Evolutionary conservation across 805 yeast species (phyloP).

Genomic region (Metschnikowia bowlesiae): DNA sequence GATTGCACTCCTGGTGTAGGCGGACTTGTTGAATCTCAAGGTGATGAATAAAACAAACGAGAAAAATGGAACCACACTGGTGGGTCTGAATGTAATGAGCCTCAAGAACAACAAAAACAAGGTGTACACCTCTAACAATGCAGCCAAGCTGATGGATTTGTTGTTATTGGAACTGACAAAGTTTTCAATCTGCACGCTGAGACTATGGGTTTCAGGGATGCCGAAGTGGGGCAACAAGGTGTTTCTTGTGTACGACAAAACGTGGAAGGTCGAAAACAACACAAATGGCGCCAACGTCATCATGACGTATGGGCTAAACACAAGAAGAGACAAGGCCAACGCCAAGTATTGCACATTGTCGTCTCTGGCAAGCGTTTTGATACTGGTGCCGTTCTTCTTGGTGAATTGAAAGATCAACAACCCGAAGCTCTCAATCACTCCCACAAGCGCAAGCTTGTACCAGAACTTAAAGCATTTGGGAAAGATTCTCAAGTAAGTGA

Average conservation of each 20-base stretch:
- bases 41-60: slow-evolving; percentile 63
- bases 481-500: slow-evolving; percentile 32
- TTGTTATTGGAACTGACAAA: slow-evolving; percentile 34
- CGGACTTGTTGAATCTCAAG: slow-evolving; percentile 70
- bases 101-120: slow-evolving; percentile 44
- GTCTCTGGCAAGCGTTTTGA: slow-evolving; percentile 31
- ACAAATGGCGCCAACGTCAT: slow-evolving; percentile 69
- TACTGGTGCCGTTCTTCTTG: slow-evolving; percentile 26
- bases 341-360: slow-evolving; percentile 72
- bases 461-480: slow-evolving; percentile 27
- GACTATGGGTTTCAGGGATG: slow-evolving; percentile 27
- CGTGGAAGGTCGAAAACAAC: slow-evolving; percentile 78
- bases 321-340: slow-evolving; percentile 45
- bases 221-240: slow-evolving; percentile 60
- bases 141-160: slow-evolving; percentile 37
- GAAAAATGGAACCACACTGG: slow-evolving; percentile 57
- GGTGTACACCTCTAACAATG: slow-evolving; percentile 41
- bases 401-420: slow-evolving; percentile 62
- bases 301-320: slow-evolving; percentile 54
- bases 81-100: slow-evolving; percentile 54
- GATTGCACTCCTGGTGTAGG: slow-evolving; percentile 64
- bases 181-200: slow-evolving; percentile 36
- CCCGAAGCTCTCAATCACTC: slow-evolving; percentile 70
- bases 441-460: slow-evolving; percentile 58
- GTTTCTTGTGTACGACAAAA: slow-evolving; percentile 62